These are phyloP conservation scores for Raphanus sativus DNA, from an alignment of 345 rosid genomes.

Conservation along the genomic window DNA sequence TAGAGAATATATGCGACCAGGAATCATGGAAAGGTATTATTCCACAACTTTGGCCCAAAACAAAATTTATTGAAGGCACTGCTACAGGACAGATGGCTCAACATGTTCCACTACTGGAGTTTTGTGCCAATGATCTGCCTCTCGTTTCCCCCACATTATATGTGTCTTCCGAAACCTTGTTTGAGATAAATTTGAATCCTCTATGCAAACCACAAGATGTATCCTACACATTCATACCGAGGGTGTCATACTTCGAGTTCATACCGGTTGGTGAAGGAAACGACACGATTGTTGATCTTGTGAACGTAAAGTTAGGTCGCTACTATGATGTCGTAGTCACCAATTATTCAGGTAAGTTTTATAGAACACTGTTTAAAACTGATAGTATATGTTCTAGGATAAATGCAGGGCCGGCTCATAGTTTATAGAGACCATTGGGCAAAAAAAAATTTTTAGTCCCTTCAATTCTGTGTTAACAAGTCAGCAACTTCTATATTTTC, in stretches of 20 bases:
- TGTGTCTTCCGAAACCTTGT: background rate
- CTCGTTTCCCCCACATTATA: background rate
- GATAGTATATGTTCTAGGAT: no score
- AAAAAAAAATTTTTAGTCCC: no score
- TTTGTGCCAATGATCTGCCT: background rate
- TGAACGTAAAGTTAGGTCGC: background rate
- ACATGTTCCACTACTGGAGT: background rate
- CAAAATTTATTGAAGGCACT: background rate
- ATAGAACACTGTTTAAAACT: no score
- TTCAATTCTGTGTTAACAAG: no score
- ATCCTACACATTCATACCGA: background rate
- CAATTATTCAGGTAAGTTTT: no score
- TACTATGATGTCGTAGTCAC: constrained; percentile 10
- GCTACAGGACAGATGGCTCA: background rate
- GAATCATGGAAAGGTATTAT: constrained; percentile 62
- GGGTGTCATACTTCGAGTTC: background rate
- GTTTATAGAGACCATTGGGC: no score
- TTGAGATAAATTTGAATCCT: background rate
- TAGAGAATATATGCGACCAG: constrained; percentile 41
- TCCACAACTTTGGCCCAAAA: background rate
- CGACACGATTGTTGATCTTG: background rate
- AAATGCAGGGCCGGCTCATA: no score
- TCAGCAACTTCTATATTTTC: no score
- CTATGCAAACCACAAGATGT: background rate
- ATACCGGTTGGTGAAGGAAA: background rate